Evolutionary conservation across 2,329 filamentous ascomycete species (phyloP), one percentile per base, ranked within the genome.

Genomic region (Cordyceps sp.): DNA sequence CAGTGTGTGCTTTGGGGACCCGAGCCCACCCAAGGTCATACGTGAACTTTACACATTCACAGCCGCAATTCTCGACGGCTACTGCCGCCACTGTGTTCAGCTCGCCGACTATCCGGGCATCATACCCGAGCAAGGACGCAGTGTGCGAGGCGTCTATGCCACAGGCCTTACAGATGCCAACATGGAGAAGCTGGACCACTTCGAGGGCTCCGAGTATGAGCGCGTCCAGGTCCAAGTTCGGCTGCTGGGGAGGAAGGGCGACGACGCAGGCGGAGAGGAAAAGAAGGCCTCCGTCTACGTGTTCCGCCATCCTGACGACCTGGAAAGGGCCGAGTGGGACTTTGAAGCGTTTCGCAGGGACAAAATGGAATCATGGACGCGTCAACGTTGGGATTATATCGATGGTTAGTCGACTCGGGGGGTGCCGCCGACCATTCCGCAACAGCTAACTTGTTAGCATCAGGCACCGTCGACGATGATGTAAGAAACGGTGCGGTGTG

Each of bases 271-370:
- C 35, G 57, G 54, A 13, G 59, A 63, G 30, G 57, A 63, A 40
- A 62, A 66, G 31, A 54, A 62, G 37, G 66, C 74, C 3, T 59
- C 67, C 32, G 72, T 73, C 10, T 86, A 86, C 48, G 64, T 85
- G 5, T 85, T 68, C 53, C 58, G 61, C 28, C 39, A 58, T 2
- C 50, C 57, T 13, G 41, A 53, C 1, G 24, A 46, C 0, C 56
- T 96, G 14, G 83, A 93, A 52, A 61, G 69, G 21, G 54, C 59
- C 16, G 85, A 93, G 52, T 96, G 88, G 88, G 82, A 93, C 50
- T 90, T 85, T 57, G 73, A 77, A 30, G 73, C 80, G 39, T 96
- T 94, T 49, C 72, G 78, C 38, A 62, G 64, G 44, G 76, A 90
- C 38, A 93, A 85, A 59, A 57, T 73, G 57, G 49, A 49, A 34